Evolutionary conservation across 176 grass and related monocot genomes (phyloP).

Genomic region (Carex pumila): DNA sequence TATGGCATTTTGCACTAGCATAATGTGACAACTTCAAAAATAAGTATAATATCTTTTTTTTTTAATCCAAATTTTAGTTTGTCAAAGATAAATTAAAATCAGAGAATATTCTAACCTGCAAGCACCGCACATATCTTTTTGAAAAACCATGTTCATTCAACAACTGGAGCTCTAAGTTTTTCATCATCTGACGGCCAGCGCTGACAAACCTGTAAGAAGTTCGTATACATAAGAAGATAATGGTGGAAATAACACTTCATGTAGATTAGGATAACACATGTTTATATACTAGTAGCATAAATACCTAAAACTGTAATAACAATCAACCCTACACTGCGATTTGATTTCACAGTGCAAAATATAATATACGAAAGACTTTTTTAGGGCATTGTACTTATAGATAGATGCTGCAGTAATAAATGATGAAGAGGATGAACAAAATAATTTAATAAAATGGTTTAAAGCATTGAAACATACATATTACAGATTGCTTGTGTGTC

Average conservation of each 20-base stretch:
- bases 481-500: conserved; percentile 70
- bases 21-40: background rate
- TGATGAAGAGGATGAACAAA: background rate
- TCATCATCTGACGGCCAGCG: conserved; percentile 65
- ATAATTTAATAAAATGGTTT: background rate
- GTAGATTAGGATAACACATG: background rate
- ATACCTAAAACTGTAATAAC: background rate
- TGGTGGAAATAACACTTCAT: background rate
- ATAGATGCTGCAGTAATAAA: background rate
- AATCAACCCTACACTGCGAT: background rate
- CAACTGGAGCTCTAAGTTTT: conserved; percentile 73
- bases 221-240: conserved; percentile 15
- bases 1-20: background rate
- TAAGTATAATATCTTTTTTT: background rate
- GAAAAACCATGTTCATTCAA: conserved; percentile 95
- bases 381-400: background rate
- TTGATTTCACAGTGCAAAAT: background rate
- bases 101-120: conserved; percentile 50
- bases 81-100: background rate
- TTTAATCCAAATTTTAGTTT: background rate
- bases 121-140: conserved; percentile 93
- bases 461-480: conserved; percentile 48
- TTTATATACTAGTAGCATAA: background rate
- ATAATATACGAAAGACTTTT: background rate
- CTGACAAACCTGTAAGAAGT: conserved; percentile 59